Evolutionary conservation across 495 filamentous ascomycete species (phyloP), one percentile per base, ranked within the genome.

Genomic region (Letharia lupina): DNA sequence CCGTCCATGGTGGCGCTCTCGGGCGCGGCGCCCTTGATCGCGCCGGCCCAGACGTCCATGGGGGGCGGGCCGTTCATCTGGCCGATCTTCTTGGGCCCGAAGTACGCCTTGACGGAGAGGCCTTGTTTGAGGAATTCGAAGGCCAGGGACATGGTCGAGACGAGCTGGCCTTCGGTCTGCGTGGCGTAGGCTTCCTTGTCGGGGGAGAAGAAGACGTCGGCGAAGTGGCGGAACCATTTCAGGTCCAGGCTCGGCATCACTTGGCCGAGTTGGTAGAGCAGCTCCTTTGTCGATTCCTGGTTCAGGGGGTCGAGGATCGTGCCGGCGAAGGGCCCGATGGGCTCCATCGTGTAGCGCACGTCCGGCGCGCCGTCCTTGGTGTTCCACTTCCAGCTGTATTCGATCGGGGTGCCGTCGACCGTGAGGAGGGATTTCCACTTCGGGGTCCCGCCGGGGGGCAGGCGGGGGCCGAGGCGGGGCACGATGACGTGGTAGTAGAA

Each of bases 331-430:
- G 52, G 31, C n/a, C 60, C 65, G 40, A 75, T 70, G 0, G 72
- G 57, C 59, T 73, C 73, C 28, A 64, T 50, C 10, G 65, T 48
- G 50, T 70, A 72, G 4, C 73, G 73, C 3, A 75, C 56, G 15
- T 67, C 70, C 4, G 73, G 73, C 15, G 42, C 59, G 1, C 35
- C 37, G 44, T 16, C 69, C 12, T 31, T n/a, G 20, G 65, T 68
- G 39, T 72, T 69, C 73, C 73, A 75, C 64, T 71, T 73, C 73
- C 73, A 75, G 0, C 66, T 70, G 42, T 72, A 73, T 59, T 75
- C 72, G 4, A 75, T 58, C 0, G 72, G 69, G 0, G 62, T 64
- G 6, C 70, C 68, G 23, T 73, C 72, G 23, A 45, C 45, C 18
- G 65, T 45, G 18, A 75, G n/a, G 13, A 70, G 63, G 15, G 67